Base-by-base conservation (phyloP, 1,284 basidiomycete genomes). In the Lentinula novae-zelandiae region DNA sequence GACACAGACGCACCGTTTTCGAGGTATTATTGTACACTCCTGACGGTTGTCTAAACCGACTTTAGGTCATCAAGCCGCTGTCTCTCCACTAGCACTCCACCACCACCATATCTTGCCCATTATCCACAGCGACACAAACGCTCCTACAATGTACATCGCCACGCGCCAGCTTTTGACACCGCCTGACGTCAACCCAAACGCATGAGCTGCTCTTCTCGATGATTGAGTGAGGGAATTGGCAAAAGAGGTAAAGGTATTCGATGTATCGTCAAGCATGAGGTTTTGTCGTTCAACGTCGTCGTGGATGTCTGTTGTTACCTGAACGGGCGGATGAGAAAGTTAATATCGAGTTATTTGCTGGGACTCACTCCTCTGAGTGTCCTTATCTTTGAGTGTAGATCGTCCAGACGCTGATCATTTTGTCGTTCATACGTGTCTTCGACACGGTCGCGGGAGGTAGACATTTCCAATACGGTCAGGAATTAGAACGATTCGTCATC, bases 241-340 rank as follows among this genome's bases (percentile, higher is more conserved):
- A 65, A 92, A 87, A 1, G 82, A 82, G 13, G 78, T 77, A 71
- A 92, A 91, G 0, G 81, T 76, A 67, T 90, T 81, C n/a, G 81
- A 78, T 6, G 89, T 86, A 44, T 87, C 82, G 66, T 93, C 90
- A 33, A 93, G 75, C 55, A 87, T 82, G 3, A 83, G 69, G 67
- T 93, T 92, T 74, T 93, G 91, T n/a, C 84, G 75, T 72, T 93
- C 90, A 2, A 87, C 87, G 70, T 94, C 87, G 65, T 87, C 81
- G 70, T 95, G 78, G 60, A 93, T 88, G 74, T 95, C 86, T 17
- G 86, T 85, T 5, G 89, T 93, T 31, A 93, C 80, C 90, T 92
- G 8, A 46, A 63, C 36, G 13, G 7, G 42, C 55, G 34, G 22
- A 33, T 53, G 2, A 17, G 51, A 15, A 1, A 6, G 5, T 46